These are phyloP conservation scores for Capsicum chinense DNA, from an alignment of 257 asterid genomes.

Conservation along the genomic window DNA sequence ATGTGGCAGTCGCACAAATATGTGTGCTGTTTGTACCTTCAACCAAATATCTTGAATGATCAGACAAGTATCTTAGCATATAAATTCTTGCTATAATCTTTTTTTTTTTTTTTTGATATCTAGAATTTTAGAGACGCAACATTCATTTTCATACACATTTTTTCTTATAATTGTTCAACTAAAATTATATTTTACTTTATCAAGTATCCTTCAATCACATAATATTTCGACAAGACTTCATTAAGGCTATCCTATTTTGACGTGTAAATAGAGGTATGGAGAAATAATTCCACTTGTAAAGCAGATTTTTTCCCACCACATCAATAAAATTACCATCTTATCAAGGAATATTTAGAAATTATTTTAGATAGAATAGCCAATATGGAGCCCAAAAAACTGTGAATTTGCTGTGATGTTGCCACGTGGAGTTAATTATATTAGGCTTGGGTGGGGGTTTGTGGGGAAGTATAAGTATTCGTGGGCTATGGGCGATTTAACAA, in stretches of 20 bases:
- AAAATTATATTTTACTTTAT: not conserved
- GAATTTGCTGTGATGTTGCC: constrained; percentile 17
- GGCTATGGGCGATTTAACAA: not conserved
- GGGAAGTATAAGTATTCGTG: not conserved
- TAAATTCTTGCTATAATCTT: not conserved
- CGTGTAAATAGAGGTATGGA: not conserved
- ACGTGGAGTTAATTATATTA: constrained; percentile 4
- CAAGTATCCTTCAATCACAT: not conserved
- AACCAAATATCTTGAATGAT: not conserved
- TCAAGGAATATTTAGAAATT: not conserved
- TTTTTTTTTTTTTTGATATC: not conserved
- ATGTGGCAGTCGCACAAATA: not conserved
- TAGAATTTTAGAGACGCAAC: not conserved
- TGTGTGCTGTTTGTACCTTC: not conserved
- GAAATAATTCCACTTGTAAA: not conserved
- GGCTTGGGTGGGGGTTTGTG: constrained; percentile 20
- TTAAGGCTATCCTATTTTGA: not conserved
- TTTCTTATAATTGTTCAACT: no score
- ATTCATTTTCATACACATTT: not conserved
- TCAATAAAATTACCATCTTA: not conserved
- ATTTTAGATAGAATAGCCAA: not conserved
- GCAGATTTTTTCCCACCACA: not conserved
- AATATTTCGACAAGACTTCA: not conserved
- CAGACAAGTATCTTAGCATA: not conserved
- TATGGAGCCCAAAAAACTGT: not conserved